These are phyloP conservation scores for Akanthomyces dipterigenus DNA, from an alignment of 2,329 filamentous ascomycete species.

Conservation along the genomic window DNA sequence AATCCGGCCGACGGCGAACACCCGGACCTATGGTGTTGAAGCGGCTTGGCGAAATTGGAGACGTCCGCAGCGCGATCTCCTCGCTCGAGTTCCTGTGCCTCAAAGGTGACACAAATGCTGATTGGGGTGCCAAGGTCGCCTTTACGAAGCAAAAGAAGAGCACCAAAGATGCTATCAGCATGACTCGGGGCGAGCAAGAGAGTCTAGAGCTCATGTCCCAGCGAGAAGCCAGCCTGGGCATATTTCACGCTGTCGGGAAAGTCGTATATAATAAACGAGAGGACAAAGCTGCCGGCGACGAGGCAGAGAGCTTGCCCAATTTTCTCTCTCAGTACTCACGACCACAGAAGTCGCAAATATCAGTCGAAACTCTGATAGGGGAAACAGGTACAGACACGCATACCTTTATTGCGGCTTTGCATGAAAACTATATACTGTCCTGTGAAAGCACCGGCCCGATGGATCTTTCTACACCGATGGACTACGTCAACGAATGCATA, in stretches of 20 bases:
- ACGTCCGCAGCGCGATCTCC: constrained; percentile 87
- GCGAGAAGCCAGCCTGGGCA: constrained; percentile 81
- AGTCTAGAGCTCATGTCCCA: constrained; percentile 76
- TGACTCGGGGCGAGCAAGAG: constrained; percentile 74
- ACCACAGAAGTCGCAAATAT: constrained; percentile 57
- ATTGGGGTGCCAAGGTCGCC: constrained; percentile 68
- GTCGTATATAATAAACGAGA: constrained; percentile 94
- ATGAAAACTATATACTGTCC: constrained; percentile 89
- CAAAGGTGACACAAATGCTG: constrained; percentile 65
- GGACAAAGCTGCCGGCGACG: constrained; percentile 31
- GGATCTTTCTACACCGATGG: constrained; percentile 57
- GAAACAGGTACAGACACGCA: constrained; percentile 88
- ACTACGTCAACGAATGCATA: constrained; percentile 78
- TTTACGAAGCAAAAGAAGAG: constrained; percentile 63
- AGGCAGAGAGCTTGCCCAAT: constrained; percentile 50
- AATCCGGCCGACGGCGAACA: constrained; percentile 66
- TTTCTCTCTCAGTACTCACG: constrained; percentile 52
- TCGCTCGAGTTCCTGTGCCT: constrained; percentile 89
- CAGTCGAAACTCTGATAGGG: constrained; percentile 73
- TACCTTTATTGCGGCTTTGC: constrained; percentile 82
- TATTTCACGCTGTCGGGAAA: constrained; percentile 94
- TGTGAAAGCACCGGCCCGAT: constrained; percentile 53
- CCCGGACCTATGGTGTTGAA: constrained; percentile 75
- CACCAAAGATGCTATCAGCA: constrained; percentile 45
- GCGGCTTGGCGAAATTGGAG: constrained; percentile 75